Percentiles rank a stretch among this genome's conserved stretches.
These are phyloP conservation scores for Salvia miltiorrhiza DNA, from an alignment of 257 asterid species.

Conservation along the genomic window DNA sequence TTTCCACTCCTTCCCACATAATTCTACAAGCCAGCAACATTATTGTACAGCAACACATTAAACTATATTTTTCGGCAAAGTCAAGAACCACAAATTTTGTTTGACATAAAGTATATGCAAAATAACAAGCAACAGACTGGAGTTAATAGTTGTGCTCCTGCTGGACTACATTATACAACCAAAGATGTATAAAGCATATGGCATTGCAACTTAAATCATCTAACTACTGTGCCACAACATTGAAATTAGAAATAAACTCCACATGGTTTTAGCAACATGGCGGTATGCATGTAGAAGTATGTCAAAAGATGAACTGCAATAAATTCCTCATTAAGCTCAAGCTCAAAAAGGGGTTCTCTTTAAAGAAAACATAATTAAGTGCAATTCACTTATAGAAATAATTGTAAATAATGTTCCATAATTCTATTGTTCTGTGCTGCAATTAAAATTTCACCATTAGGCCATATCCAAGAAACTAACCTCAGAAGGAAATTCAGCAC, in stretches of 20 bases:
- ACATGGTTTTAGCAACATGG: slow-evolving; percentile 4
- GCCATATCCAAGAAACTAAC: slow-evolving; percentile 29
- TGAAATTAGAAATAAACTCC: slow-evolving; percentile 4
- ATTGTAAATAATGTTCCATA: background rate
- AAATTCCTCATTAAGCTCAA: slow-evolving; percentile 20
- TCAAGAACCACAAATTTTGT: background rate
- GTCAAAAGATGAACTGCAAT: slow-evolving; percentile 17
- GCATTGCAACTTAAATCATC: slow-evolving; percentile 5
- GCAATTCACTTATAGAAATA: slow-evolving; percentile 2
- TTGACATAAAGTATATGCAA: background rate
- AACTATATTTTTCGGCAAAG: slow-evolving; percentile 1
- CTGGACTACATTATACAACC: background rate
- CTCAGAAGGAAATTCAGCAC: slow-evolving; percentile 93
- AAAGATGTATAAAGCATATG: slow-evolving; percentile 2
- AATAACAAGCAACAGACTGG: slow-evolving; percentile 7
- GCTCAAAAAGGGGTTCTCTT: background rate
- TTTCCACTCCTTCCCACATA: background rate
- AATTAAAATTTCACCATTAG: background rate
- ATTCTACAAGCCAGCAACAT: background rate
- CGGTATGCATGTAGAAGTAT: background rate
- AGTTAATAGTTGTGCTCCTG: background rate
- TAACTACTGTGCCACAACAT: background rate
- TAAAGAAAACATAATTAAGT: background rate
- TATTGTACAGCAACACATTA: background rate
- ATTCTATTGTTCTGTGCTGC: background rate